Evolutionary conservation across 768 basidiomycete species (phyloP).

Genomic region (Asterophora lycoperdoides): DNA sequence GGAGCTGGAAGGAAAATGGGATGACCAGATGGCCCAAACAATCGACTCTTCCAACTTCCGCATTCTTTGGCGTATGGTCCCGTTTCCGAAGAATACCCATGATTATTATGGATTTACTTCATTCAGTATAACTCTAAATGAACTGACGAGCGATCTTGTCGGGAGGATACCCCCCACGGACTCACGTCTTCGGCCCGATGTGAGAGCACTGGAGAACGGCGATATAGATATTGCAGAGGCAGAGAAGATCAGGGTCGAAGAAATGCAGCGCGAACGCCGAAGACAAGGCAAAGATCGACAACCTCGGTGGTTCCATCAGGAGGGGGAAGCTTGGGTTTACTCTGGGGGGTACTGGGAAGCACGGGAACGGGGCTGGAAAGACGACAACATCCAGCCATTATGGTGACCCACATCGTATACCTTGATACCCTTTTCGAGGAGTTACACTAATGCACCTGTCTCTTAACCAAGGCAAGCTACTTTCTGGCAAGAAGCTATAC

Average conservation of each 20-base stretch:
- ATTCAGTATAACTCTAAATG: slow-evolving; percentile 78
- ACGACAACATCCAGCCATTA: slow-evolving; percentile 41
- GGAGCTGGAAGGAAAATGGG: slow-evolving; percentile 86
- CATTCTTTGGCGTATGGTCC: slow-evolving; percentile 71
- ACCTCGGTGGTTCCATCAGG: slow-evolving; percentile 75
- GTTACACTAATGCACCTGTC: not conserved
- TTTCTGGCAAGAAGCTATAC: not conserved
- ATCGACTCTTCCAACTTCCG: slow-evolving; percentile 65
- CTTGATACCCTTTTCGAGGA: not conserved
- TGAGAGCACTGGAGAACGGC: slow-evolving; percentile 79
- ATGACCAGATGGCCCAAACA: slow-evolving; percentile 71
- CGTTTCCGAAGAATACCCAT: slow-evolving; percentile 66
- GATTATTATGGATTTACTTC: slow-evolving; percentile 82
- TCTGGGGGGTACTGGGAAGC: slow-evolving; percentile 82
- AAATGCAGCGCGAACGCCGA: slow-evolving; percentile 70
- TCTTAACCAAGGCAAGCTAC: slow-evolving; percentile 3
- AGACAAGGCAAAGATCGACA: slow-evolving; percentile 50
- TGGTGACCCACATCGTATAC: slow-evolving; percentile 46
- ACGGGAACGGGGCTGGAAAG: slow-evolving; percentile 61
- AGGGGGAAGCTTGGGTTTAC: slow-evolving; percentile 71
- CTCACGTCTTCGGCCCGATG: slow-evolving; percentile 77
- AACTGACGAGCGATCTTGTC: slow-evolving; percentile 63
- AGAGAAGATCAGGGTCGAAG: slow-evolving; percentile 71
- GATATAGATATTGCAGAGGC: slow-evolving; percentile 64
- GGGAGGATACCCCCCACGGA: slow-evolving; percentile 73